phyloP scores from a whole-genome alignment of 257 asterid genomes.

The Primulina tabacum region DNA sequence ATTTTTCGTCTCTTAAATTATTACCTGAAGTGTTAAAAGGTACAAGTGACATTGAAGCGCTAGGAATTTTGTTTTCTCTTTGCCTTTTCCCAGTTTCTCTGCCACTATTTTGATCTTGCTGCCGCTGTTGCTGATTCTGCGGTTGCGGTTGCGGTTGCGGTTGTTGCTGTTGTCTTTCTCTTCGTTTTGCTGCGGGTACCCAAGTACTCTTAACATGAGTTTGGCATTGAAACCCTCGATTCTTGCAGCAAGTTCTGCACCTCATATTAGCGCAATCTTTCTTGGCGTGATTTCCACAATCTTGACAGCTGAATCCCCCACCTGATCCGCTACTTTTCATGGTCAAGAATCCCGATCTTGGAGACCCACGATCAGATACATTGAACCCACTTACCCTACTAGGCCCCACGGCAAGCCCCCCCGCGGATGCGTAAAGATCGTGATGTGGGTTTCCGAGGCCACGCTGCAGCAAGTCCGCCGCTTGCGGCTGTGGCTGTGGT shows the following conservation, averaged over 20 bases:
- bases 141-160: conserved; percentile 10
- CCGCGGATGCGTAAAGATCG: conserved; percentile 40
- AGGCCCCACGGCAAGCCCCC: conserved; percentile 35
- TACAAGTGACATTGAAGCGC: conserved; percentile 23
- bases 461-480: conserved; percentile 6
- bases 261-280: no score
- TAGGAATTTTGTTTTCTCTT: conserved; percentile 32
- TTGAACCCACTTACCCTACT: conserved; percentile 18
- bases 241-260: no score
- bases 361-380: conserved; percentile 26
- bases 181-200: conserved; percentile 48
- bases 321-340: conserved; percentile 31
- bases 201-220: no score
- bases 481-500: conserved; percentile 21
- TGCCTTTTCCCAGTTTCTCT: conserved; percentile 30
- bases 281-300: conserved; percentile 20
- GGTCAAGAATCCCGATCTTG: conserved; percentile 31
- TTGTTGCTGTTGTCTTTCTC: conserved; percentile 37
- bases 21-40: conserved; percentile 35
- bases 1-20: background rate
- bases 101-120: conserved; percentile 5
- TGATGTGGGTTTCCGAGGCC: conserved; percentile 26
- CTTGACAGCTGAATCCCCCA: conserved; percentile 46
- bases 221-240: no score
- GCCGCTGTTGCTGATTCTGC: background rate